Evolutionary conservation across 106 monocot species (phyloP), one percentile per base, ranked within the genome.

Genomic region (Acanthochlamys bracteata): DNA sequence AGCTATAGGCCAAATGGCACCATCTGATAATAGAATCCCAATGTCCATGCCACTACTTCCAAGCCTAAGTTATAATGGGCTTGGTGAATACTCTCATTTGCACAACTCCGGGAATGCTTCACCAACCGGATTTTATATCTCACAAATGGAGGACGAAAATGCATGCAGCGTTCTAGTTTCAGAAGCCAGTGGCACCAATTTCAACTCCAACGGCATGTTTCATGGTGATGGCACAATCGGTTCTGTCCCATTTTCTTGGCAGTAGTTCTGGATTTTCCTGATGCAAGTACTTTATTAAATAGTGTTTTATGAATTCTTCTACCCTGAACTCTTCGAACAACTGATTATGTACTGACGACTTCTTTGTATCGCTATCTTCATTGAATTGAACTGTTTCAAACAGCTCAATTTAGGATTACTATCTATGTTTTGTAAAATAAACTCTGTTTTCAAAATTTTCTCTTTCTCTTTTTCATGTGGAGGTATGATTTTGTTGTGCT

Each of bases 161-260:
- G 61, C 42, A 19, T 63, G 76, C 64, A 66, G 57, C 14, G 66
- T 82, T 57, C 49, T 85, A 15, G 67, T 75, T 53, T 59, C 84
- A 14, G 65, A 73, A 43, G 66, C 61, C 17, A 54, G 17, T 4
- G 70, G 74, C 26, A 25, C 57, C 16, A 60, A 73, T 68, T 25
- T 86, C 24, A 72, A 73, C 12, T 86, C 71, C 67, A 55, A 69
- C 1, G 56, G 74, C 23, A 68, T 77, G 3, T 86, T 80, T 59
- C 74, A 79, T 43, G 67, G 64, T 42, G 82, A 69, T 20, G 77
- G 70, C 8, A 39, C 55, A 17, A 67, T 75, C 20, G 64, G 66
- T 19, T 20, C 72, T 13, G 61, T 82, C 60, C 85, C 84, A 33
- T 84, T 84, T 43, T 68, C 85, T 42, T 90, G 90, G 85, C 73